phyloP scores from a whole-genome alignment of 2,329 filamentous ascomycete genomes.

The Parastagonospora nodorum region DNA sequence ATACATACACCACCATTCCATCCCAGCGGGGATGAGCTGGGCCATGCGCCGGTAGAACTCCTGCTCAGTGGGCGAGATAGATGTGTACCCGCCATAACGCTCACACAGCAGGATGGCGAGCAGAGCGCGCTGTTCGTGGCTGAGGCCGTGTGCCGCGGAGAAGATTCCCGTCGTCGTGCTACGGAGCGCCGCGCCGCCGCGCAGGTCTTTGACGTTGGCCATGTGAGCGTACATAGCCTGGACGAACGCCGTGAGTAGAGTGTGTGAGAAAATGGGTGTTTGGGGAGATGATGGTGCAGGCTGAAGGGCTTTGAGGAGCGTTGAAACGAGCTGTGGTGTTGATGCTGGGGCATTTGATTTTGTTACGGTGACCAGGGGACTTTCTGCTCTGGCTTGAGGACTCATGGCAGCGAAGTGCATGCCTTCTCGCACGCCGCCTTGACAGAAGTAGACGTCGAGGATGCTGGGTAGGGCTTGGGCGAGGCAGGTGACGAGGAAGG shows the following conservation, averaged over 20 bases:
- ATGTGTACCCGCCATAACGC: conserved; percentile 67
- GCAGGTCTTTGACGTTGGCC: conserved; percentile 51
- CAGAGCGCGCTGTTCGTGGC: conserved; percentile 72
- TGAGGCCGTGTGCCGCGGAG: conserved; percentile 71
- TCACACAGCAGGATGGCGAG: conserved; percentile 74
- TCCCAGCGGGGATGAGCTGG: conserved; percentile 58
- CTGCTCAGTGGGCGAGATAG: conserved; percentile 63
- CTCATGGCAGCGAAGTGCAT: conserved; percentile 75
- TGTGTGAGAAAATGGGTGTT: conserved; percentile 49
- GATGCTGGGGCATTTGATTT: conserved; percentile 57
- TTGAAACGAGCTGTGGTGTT: conserved; percentile 50
- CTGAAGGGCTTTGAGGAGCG: conserved; percentile 57
- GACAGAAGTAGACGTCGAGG: conserved; percentile 76
- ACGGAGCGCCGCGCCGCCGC: conserved; percentile 72
- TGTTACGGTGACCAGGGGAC: conserved; percentile 70
- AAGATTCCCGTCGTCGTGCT: conserved; percentile 71
- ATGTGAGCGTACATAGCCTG: conserved; percentile 62
- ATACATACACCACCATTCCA: conserved; percentile 70
- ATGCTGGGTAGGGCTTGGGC: conserved; percentile 71
- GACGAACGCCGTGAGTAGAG: conserved; percentile 61
- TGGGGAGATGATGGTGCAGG: conserved; percentile 19
- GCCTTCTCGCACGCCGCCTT: conserved; percentile 86
- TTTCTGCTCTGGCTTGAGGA: conserved; percentile 61
- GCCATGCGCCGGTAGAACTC: conserved; percentile 60
- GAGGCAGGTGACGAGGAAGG: conserved; percentile 77